These are phyloP conservation scores for Sphaerulina populicola DNA, from an alignment of 2,329 filamentous ascomycete genomes.

Conservation along the genomic window DNA sequence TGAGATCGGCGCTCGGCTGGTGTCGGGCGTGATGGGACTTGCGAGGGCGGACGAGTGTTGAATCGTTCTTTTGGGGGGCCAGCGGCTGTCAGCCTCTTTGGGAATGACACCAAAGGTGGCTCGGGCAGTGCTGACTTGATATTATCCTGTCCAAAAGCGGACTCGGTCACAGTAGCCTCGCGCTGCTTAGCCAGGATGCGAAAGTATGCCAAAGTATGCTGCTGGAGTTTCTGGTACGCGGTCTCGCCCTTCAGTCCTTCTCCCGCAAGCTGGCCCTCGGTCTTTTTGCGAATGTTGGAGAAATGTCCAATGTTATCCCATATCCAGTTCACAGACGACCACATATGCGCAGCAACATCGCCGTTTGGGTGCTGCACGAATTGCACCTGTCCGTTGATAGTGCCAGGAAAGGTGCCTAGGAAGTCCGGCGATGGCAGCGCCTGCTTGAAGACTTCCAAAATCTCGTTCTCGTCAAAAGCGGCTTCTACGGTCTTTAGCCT, in stretches of 20 bases:
- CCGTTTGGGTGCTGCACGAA: conserved; percentile 43
- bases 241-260: conserved; percentile 35
- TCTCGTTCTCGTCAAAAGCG: conserved; percentile 27
- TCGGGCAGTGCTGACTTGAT: conserved; percentile 28
- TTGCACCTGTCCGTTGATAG: conserved; percentile 37
- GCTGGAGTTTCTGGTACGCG: conserved; percentile 29
- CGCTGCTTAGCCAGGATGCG: conserved; percentile 37
- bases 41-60: neutral
- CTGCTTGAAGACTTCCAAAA: conserved; percentile 36
- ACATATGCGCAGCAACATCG: conserved; percentile 43
- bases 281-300: conserved; percentile 35
- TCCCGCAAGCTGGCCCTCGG: conserved; percentile 39
- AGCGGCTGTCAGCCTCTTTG: neutral
- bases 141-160: conserved; percentile 28
- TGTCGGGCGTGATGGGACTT: neutral
- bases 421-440: conserved; percentile 37
- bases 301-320: conserved; percentile 43
- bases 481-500: conserved; percentile 29
- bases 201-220: conserved; percentile 38
- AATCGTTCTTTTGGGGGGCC: neutral
- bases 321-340: conserved; percentile 34
- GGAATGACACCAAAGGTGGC: conserved; percentile 1
- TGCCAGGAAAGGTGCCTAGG: conserved; percentile 30
- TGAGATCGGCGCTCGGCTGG: neutral
- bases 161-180: conserved; percentile 27